Evolutionary conservation across 352 stramenopile genomes (phyloP), one percentile per base, ranked within the genome.

Genomic region (Aphanomyces stellatus): DNA sequence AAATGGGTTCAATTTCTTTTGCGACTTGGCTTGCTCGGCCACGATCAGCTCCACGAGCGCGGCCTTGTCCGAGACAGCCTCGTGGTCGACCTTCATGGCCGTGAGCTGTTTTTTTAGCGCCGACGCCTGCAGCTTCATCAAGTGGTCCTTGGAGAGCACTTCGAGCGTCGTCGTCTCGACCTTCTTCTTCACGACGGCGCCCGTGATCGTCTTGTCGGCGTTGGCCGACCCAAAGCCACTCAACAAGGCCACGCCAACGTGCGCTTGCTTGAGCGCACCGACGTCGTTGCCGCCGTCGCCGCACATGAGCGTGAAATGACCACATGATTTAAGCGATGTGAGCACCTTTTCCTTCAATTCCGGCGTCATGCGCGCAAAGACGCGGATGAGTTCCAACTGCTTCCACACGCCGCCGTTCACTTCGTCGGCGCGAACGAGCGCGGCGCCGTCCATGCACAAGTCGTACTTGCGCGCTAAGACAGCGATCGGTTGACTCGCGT

Each of bases 241-340:
- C 6, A 95, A 71, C 28, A 95, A 46, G 15, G 85, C 85, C 8
- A 95, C 85, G 57, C 87, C 87, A 75, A 96, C 88, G 61, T 96
- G 82, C 28, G 87, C 87, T 69, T 98, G 91, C 74, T 98, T 98
- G 33, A 98, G 74, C 2, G 93, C 93, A 53, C 95, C 95, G 5
- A 99, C 92, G 78, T 99, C 97, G 73, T 99, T 99, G 15, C 90
- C 97, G 60, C 97, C 97, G 69, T 99, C 97, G 62, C 97, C 97
- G 60, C 97, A 99, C 96, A 99, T 99, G 19, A 99, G 80, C 27
- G 94, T 98, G 59, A 91, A 80, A 55, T 90, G 78, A 0, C 96
- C 96, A 31, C 83, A 76, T 19, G 80, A 85, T 79, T 99, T 99
- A n/a, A 99, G 80, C 10, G 88, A 88, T 8, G 90, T 95, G 57